phyloP scores from a whole-genome alignment of 371 early-diverging fungal genomes.

The Mucor lusitanicus region DNA sequence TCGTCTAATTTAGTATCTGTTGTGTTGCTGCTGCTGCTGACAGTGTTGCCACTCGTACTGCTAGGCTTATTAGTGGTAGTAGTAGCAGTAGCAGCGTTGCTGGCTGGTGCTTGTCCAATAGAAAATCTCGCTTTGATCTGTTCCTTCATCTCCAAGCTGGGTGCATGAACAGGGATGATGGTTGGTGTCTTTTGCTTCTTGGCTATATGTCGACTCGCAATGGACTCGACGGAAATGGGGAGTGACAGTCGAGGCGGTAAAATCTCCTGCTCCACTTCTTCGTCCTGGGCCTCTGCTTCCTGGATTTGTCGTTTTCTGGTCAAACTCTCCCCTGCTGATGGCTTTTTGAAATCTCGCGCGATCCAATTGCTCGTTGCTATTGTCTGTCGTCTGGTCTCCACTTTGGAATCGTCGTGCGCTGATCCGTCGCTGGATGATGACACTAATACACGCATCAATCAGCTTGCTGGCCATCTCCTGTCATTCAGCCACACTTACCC shows the following conservation, averaged over 20 bases:
- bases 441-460: neutral
- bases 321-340: neutral
- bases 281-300: neutral
- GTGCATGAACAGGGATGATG: slow-evolving; percentile 17
- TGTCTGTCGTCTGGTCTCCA: slow-evolving; percentile 13
- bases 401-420: neutral
- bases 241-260: slow-evolving; percentile 16
- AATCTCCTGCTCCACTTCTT: slow-evolving; percentile 2
- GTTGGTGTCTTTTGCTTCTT: neutral
- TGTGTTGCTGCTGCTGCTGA: neutral
- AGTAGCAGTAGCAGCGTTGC: neutral
- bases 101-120: slow-evolving; percentile 15
- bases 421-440: slow-evolving; percentile 9
- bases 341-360: slow-evolving; percentile 2
- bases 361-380: slow-evolving; percentile 12
- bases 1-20: neutral
- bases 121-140: slow-evolving; percentile 46
- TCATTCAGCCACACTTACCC: slow-evolving; percentile 7
- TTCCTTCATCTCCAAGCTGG: slow-evolving; percentile 24
- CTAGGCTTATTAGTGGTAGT: too few relatives aligned
- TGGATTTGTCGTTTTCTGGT: slow-evolving; percentile 2
- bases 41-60: neutral
- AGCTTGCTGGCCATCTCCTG: neutral
- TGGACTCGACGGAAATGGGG: slow-evolving; percentile 12
- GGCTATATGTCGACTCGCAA: neutral